These are phyloP conservation scores for Otatea glauca DNA, from an alignment of 176 grass and related monocot genomes.

Conservation along the genomic window DNA sequence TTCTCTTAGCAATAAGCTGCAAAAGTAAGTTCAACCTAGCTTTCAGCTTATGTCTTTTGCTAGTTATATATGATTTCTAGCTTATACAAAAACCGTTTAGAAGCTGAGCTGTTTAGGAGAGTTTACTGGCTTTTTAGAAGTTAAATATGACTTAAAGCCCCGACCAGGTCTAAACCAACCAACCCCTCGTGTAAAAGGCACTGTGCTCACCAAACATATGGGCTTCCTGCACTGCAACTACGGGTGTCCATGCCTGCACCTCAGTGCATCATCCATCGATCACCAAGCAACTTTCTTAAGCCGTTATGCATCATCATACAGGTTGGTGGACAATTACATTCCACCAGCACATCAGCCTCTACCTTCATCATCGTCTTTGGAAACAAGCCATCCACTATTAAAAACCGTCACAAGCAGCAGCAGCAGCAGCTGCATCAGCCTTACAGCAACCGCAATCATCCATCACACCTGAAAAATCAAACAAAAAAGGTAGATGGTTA, in stretches of 20 bases:
- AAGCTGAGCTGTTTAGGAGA: too few relatives aligned
- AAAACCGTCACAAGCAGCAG: constrained; percentile 7
- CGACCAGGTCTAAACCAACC: not conserved
- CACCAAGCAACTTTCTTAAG: not conserved
- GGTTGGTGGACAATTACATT: constrained; percentile 36
- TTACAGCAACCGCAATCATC: constrained; percentile 9
- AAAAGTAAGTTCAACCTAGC: too few relatives aligned
- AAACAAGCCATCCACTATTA: not conserved
- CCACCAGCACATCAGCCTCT: not conserved
- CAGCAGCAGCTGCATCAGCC: not conserved
- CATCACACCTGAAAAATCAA: not conserved
- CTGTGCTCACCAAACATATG: not conserved
- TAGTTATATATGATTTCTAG: too few relatives aligned
- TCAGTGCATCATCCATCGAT: not conserved
- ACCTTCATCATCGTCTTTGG: not conserved
- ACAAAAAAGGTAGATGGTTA: not conserved
- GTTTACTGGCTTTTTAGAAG: too few relatives aligned
- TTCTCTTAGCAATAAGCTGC: too few relatives aligned
- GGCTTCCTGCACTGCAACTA: not conserved
- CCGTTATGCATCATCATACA: not conserved
- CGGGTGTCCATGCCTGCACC: not conserved
- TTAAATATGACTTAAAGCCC: too few relatives aligned
- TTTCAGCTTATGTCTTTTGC: too few relatives aligned
- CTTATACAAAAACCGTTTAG: too few relatives aligned
- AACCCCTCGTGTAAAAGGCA: not conserved